A percentile compares a stretch with the other conserved stretches of the same genome.
Conservation (phyloP, 2,329 filamentous ascomycete species). For the Fusarium sp. region DNA sequence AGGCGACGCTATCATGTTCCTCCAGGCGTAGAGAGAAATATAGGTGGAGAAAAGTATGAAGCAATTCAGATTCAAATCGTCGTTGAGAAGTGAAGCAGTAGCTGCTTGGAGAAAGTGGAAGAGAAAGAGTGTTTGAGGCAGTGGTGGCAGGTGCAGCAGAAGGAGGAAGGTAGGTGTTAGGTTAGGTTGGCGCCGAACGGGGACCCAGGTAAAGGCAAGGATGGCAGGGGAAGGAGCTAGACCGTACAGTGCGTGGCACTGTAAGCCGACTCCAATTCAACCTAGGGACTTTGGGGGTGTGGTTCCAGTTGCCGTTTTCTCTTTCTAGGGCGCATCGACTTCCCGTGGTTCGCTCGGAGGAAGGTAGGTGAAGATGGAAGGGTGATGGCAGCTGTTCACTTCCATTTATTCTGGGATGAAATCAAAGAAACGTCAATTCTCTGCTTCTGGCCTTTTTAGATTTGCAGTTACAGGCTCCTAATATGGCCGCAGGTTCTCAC, state of each 20-base stretch:
- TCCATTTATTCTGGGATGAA: not conserved
- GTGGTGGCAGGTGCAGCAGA: conserved; percentile 32
- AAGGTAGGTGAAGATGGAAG: conserved; percentile 2
- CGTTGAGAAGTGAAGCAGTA: conserved; percentile 34
- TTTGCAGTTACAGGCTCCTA: conserved; percentile 1
- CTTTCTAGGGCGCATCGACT: conserved; percentile 31
- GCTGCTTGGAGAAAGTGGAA: conserved; percentile 28
- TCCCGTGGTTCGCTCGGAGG: conserved; percentile 32
- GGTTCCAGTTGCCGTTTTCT: conserved; percentile 39
- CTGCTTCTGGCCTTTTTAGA: not conserved
- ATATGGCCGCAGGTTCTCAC: not conserved
- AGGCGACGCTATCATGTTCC: conserved; percentile 47
- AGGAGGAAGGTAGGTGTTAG: conserved; percentile 37
- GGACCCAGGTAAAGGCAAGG: conserved; percentile 33
- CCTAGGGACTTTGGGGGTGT: conserved; percentile 31
- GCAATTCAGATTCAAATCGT: conserved; percentile 48
- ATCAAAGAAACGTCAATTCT: not conserved
- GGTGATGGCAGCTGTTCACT: not conserved
- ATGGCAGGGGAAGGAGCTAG: conserved; percentile 14
- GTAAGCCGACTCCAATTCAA: conserved; percentile 12
- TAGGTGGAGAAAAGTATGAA: conserved; percentile 43
- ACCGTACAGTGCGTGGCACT: conserved; percentile 22
- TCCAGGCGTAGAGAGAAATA: conserved; percentile 26
- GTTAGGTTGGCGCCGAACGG: conserved; percentile 35
- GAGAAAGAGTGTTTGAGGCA: conserved; percentile 43